phyloP scores from a whole-genome alignment of 257 asterid species.

The Solanum chaucha region DNA sequence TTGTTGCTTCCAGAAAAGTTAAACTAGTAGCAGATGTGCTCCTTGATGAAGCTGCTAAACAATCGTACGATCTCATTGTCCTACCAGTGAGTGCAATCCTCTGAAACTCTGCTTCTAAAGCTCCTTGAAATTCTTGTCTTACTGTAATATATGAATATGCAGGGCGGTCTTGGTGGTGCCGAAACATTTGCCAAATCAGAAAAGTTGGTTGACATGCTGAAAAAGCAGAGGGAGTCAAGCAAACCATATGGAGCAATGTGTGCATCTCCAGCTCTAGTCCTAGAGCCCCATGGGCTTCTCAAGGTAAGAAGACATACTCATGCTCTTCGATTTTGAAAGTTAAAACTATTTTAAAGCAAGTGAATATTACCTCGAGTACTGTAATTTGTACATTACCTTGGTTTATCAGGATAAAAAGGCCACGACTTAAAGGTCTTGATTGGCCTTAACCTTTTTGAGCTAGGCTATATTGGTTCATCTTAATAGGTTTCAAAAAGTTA shows the following conservation, averaged over 20 bases:
- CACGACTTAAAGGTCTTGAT: not conserved
- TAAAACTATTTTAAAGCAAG: not conserved
- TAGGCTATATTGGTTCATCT: not conserved
- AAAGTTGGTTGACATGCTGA: slow-evolving; percentile 59
- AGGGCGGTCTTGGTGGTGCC: slow-evolving; percentile 99
- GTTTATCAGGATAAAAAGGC: not conserved
- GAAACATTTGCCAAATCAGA: slow-evolving; percentile 74
- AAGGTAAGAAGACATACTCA: slow-evolving; percentile 30
- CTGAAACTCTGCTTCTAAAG: not conserved
- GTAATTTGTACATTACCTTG: not conserved
- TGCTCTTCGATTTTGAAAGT: not conserved
- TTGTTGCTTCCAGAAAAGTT: slow-evolving; percentile 84
- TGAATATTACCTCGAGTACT: not conserved
- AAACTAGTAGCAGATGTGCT: slow-evolving; percentile 79
- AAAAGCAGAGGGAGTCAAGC: slow-evolving; percentile 64
- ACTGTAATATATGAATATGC: not conserved
- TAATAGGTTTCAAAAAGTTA: not conserved
- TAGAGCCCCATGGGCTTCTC: slow-evolving; percentile 83
- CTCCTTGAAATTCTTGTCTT: not conserved
- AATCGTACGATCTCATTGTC: slow-evolving; percentile 67
- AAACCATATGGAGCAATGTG: slow-evolving; percentile 82
- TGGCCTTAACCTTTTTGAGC: not conserved
- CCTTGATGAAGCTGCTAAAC: slow-evolving; percentile 54
- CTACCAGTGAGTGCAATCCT: slow-evolving; percentile 54
- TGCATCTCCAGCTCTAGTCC: slow-evolving; percentile 92